Evolutionary conservation across 108 stramenopile genomes (phyloP), one percentile per base, ranked within the genome.

Genomic region (Skeletonema menzelii): DNA sequence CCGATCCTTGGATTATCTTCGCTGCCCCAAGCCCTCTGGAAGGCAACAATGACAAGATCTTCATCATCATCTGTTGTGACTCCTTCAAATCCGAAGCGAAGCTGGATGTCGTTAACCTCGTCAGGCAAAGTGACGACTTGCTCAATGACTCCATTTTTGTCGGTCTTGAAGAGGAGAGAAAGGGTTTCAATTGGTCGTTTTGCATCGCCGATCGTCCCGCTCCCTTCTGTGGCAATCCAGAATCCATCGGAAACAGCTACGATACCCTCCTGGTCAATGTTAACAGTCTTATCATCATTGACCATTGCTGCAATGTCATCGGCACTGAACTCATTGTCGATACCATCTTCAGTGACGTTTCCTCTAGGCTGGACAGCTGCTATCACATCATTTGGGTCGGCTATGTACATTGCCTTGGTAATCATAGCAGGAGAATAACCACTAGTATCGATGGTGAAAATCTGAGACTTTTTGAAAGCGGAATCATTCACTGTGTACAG

Each of bases 201-300:
- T 5, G 42, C n/a, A 56, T 86, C 85, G 53, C 71, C 83, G 13
- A 70, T 59, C 14, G 88, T 89, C 27, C 88, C 91, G 22, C 31
- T 55, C 17, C 91, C 91, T 59, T 93, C 89, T n/a, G 65, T 68
- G n/a, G 73, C 89, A 55, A 93, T 56, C 86, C 84, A 87, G 69
- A 86, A 86, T 8, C 72, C 71, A 11, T 63, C 77, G 24, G 79
- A 42, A 5, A 47, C 70, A 15, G 67, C 66, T 2, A 84, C 75
- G 58, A 93, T 86, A 17, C 92, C 92, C 69, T 93, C 89, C 27
- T 32, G 76, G 53, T 92, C 91, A 40, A 92, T 63, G 72, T 90
- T 92, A 64, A 90, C 88, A 4, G 91, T 87, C 27, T 47, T 68
- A 64, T 90, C 91, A 2, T 64, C 82, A 37, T 89, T 88, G 62